A percentile compares a stretch with the other conserved stretches of the same genome.
phyloP scores from a whole-genome alignment of 2,329 filamentous ascomycete genomes.

The Chaetoscypha palmicola region DNA sequence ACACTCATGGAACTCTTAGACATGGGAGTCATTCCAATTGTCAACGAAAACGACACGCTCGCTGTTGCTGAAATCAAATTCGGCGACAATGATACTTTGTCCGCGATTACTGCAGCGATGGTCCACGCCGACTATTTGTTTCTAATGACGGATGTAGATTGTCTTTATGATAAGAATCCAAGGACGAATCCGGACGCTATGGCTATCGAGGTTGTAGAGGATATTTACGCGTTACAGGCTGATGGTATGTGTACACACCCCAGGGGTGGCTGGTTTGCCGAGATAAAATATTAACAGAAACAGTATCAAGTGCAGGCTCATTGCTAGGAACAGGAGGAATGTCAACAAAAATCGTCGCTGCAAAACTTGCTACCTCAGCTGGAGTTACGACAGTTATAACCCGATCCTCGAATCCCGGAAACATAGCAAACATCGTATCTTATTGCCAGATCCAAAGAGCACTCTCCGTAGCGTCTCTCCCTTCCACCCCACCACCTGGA shows the following conservation, averaged over 20 bases:
- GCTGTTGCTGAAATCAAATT: slow-evolving; percentile 99
- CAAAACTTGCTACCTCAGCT: slow-evolving; percentile 82
- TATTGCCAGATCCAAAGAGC: slow-evolving; percentile 62
- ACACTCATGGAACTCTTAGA: slow-evolving; percentile 84
- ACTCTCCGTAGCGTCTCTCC: slow-evolving; percentile 15
- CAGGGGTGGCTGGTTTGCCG: too few species aligned
- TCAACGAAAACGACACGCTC: slow-evolving; percentile 97
- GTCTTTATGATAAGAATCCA: slow-evolving; percentile 93
- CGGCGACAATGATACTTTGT: slow-evolving; percentile 95
- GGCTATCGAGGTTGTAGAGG: slow-evolving; percentile 86
- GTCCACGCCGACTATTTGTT: slow-evolving; percentile 95
- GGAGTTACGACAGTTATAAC: slow-evolving; percentile 96
- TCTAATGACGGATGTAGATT: slow-evolving; percentile 98
- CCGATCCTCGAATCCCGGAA: slow-evolving; percentile 84
- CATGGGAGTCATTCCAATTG: slow-evolving; percentile 95
- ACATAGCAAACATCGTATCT: slow-evolving; percentile 78
- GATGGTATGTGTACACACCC: slow-evolving; percentile 50
- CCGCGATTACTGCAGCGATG: slow-evolving; percentile 94
- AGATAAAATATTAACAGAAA: neutral
- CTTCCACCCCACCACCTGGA: slow-evolving; percentile 9
- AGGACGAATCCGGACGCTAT: slow-evolving; percentile 76
- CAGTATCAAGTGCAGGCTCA: slow-evolving; percentile 83
- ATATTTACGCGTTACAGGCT: slow-evolving; percentile 74
- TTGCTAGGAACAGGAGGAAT: slow-evolving; percentile 90
- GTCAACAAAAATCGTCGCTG: slow-evolving; percentile 95